These are phyloP conservation scores for Danielia oregonensis DNA, from an alignment of 805 yeast genomes.

Conservation along the genomic window DNA sequence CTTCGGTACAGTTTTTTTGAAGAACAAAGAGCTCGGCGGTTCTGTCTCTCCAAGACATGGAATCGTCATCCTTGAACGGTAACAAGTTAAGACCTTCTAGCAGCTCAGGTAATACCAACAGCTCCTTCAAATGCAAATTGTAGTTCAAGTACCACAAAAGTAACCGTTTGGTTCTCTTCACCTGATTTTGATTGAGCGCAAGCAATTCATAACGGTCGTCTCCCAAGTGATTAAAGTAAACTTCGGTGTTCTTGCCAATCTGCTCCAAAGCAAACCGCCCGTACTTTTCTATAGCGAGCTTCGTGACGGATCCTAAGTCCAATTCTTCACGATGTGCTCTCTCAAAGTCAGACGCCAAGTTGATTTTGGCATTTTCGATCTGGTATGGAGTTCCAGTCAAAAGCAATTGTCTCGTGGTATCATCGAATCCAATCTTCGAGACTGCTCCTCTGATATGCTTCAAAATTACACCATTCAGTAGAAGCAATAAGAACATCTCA, in stretches of 20 bases:
- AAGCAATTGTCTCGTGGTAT: conserved; percentile 24
- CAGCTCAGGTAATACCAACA: conserved; percentile 16
- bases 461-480: conserved; percentile 36
- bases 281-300: conserved; percentile 25
- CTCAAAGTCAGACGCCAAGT: conserved; percentile 30
- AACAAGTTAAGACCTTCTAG: conserved; percentile 10
- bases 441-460: conserved; percentile 41
- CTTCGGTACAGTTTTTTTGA: conserved; percentile 5
- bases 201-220: conserved; percentile 28
- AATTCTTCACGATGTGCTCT: conserved; percentile 24
- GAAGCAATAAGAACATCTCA: conserved; percentile 39
- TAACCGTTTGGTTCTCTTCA: conserved; percentile 34
- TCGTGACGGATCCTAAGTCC: conserved; percentile 27
- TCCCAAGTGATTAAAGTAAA: conserved; percentile 26
- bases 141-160: conserved; percentile 37
- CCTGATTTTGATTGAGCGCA: conserved; percentile 25
- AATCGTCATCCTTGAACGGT: conserved; percentile 29
- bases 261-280: conserved; percentile 22
- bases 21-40: conserved; percentile 15
- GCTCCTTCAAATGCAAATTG: conserved; percentile 22
- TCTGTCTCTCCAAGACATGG: conserved; percentile 31
- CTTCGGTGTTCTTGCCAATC: conserved; percentile 32
- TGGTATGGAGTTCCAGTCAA: conserved; percentile 41
- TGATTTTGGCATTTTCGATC: conserved; percentile 41
- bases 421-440: conserved; percentile 32